Percentiles rank a stretch among this genome's conserved stretches.
Evolutionary conservation across 441 rosid genomes (phyloP).

Genomic region (Mallotus repandus): DNA sequence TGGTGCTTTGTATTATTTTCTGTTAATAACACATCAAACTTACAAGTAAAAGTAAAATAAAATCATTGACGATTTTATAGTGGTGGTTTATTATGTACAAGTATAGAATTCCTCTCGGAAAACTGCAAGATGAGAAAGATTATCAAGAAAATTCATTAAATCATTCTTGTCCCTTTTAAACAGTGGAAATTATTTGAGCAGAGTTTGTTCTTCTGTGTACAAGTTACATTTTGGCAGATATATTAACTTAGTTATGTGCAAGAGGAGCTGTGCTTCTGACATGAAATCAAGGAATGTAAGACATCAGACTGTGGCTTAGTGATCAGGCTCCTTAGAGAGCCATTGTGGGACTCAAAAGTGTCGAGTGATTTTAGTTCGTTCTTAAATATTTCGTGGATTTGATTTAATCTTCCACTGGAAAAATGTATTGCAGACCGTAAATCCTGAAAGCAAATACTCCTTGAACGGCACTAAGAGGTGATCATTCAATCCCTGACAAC

Average conservation of each 20-base stretch:
- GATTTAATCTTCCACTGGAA: no score
- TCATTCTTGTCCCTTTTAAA: background rate
- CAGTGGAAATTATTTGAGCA: constrained; percentile 9
- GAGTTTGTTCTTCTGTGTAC: background rate
- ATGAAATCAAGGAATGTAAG: background rate
- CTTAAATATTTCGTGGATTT: no score
- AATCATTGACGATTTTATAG: background rate
- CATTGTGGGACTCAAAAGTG: no score
- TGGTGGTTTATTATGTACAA: constrained; percentile 10
- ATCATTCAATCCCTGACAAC: no score
- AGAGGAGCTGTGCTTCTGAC: background rate
- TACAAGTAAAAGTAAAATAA: background rate
- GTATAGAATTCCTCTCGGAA: background rate
- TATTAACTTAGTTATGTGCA: background rate
- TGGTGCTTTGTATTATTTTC: background rate
- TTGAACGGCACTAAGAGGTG: no score
- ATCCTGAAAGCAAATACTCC: no score
- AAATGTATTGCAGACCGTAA: no score
- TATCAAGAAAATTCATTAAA: constrained; percentile 2
- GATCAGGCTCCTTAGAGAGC: no score
- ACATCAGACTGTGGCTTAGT: no score
- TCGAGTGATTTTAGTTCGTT: no score
- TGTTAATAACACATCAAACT: constrained; percentile 1
- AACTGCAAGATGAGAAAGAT: constrained; percentile 13
- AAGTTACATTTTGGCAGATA: background rate